Conservation (phyloP, 768 basidiomycete species). For the Rhizopogon vulgaris region DNA sequence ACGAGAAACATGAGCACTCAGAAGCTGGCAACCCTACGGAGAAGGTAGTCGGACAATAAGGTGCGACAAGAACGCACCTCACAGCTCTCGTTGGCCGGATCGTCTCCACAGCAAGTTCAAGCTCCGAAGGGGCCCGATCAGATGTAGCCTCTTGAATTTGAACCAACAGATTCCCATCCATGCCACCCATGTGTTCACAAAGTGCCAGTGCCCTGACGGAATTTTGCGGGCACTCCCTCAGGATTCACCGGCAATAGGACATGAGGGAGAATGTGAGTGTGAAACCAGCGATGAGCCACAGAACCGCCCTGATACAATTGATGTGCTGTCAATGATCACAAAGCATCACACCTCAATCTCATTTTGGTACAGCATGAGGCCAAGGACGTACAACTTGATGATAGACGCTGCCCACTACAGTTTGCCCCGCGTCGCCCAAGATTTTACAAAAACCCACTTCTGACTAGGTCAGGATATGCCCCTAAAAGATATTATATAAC, state of each 20-base stretch:
- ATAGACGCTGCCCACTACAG: constrained; percentile 68
- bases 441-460: constrained; percentile 66
- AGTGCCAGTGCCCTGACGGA: constrained; percentile 20
- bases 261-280: constrained; percentile 27
- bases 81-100: constrained; percentile 10
- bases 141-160: background rate
- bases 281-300: constrained; percentile 25
- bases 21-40: background rate
- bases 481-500: constrained; percentile 17
- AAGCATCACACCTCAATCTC: background rate
- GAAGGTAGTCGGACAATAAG: background rate
- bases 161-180: constrained; percentile 11
- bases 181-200: constrained; percentile 23
- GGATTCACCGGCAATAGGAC: constrained; percentile 21
- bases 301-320: constrained; percentile 22
- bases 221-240: constrained; percentile 23
- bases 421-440: constrained; percentile 69
- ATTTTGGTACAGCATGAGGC: constrained; percentile 10
- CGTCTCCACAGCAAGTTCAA: background rate
- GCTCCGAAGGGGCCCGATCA: background rate
- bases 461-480: constrained; percentile 30
- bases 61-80: background rate
- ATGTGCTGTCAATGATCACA: constrained; percentile 7
- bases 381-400: constrained; percentile 64
- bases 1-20: background rate